Conservation (phyloP, 2,329 filamentous ascomycete species). For the Penicillium sp. region DNA sequence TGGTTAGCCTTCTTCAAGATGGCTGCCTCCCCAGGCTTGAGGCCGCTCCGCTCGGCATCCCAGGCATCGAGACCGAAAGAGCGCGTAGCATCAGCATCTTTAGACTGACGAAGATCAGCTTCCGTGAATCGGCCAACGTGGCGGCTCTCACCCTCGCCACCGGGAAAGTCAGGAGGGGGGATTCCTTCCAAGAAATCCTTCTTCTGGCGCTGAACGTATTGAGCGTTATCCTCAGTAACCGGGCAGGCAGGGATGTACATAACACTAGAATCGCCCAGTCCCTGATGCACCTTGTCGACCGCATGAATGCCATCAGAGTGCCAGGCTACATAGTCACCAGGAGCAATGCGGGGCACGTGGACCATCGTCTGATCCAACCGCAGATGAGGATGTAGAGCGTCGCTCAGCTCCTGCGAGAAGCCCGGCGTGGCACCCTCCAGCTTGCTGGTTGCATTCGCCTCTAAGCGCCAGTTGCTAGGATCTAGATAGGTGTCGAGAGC, state of each 20-base stretch:
- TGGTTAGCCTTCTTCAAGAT: not conserved
- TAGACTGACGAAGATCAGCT: not conserved
- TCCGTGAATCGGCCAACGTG: not conserved
- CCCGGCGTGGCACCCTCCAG: slow-evolving; percentile 6
- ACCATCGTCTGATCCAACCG: not conserved
- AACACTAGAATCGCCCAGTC: slow-evolving; percentile 4
- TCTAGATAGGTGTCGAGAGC: not conserved
- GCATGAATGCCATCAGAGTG: slow-evolving; percentile 5
- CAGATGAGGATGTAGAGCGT: slow-evolving; percentile 5
- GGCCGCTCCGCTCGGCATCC: not conserved
- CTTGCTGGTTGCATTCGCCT: not conserved
- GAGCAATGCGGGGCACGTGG: not conserved
- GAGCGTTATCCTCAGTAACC: not conserved
- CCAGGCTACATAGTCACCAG: slow-evolving; percentile 4
- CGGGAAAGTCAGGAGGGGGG: not conserved
- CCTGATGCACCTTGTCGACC: slow-evolving; percentile 3
- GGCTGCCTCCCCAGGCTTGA: not conserved
- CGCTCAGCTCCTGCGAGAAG: not conserved
- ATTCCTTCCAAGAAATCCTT: not conserved
- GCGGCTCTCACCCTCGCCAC: not conserved
- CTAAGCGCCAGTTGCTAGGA: not conserved
- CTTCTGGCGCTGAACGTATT: not conserved
- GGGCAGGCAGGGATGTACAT: not conserved
- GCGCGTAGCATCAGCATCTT: not conserved
- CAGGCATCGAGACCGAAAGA: not conserved